Conservation (phyloP, 495 filamentous ascomycete genomes). For the Neurospora sublineolata region DNA sequence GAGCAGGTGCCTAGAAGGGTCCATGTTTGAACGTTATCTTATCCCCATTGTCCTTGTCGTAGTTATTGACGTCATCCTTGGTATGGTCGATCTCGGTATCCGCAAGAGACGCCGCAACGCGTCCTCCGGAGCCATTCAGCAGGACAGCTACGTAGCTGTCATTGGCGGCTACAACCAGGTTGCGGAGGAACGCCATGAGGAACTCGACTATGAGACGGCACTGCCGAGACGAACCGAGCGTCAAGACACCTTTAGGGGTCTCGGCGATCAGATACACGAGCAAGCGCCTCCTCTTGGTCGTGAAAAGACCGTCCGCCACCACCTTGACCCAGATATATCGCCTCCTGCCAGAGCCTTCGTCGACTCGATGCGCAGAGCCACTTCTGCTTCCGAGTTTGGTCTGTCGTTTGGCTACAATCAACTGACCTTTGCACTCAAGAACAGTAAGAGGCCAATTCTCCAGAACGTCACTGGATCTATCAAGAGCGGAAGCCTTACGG, state of each 20-base stretch:
- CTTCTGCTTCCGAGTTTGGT: conserved; percentile 37
- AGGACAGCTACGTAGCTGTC: neutral
- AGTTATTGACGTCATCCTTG: conserved; percentile 27
- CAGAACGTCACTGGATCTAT: conserved; percentile 40
- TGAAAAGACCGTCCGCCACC: conserved; percentile 11
- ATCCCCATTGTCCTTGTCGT: conserved; percentile 33
- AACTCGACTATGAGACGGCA: conserved; percentile 17
- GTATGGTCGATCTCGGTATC: conserved; percentile 17
- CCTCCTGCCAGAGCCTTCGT: conserved; percentile 36
- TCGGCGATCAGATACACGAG: neutral
- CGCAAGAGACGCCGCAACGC: conserved; percentile 12
- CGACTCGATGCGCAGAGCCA: conserved; percentile 37
- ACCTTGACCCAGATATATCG: conserved; percentile 18
- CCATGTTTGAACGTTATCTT: conserved; percentile 22
- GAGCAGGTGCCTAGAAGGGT: conserved; percentile 27
- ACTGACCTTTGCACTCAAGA: conserved; percentile 34
- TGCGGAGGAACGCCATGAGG: conserved; percentile 15
- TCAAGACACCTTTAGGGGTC: conserved; percentile 4
- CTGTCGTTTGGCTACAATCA: conserved; percentile 38
- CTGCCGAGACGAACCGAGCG: conserved; percentile 15
- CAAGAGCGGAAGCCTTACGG: conserved; percentile 36
- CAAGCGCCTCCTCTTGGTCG: neutral
- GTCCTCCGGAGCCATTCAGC: neutral
- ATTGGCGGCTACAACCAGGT: conserved; percentile 21
- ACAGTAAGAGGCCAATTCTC: conserved; percentile 31